A percentile compares a stretch with the other conserved stretches of the same genome.
Conservation (phyloP, 1,284 basidiomycete species). For the Volvariella volvacea region DNA sequence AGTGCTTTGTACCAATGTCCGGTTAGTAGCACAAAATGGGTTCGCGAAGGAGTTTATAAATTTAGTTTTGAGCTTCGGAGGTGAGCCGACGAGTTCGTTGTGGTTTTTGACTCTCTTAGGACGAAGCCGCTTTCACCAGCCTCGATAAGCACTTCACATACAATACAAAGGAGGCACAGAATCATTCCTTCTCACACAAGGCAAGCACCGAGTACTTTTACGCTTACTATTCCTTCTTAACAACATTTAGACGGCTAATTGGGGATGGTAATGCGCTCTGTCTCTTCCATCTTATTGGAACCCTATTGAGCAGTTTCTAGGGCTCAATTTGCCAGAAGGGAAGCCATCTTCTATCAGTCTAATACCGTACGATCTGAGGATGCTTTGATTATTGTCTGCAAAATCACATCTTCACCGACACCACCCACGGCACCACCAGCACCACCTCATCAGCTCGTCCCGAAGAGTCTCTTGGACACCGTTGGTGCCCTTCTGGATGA, state of each 20-base stretch:
- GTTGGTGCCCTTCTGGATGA: slow-evolving; percentile 75
- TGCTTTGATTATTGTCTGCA: slow-evolving; percentile 73
- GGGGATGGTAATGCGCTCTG: slow-evolving; percentile 59
- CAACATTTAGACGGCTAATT: slow-evolving; percentile 59
- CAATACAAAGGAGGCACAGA: slow-evolving; percentile 72
- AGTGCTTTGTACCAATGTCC: neutral
- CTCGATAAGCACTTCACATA: slow-evolving; percentile 44
- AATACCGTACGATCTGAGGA: slow-evolving; percentile 51
- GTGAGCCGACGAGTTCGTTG: slow-evolving; percentile 25
- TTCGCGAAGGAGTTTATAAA: slow-evolving; percentile 76
- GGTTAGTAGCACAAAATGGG: slow-evolving; percentile 48
- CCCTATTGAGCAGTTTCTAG: slow-evolving; percentile 30
- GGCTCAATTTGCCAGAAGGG: slow-evolving; percentile 76
- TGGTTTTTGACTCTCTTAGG: slow-evolving; percentile 3
- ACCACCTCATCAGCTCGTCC: slow-evolving; percentile 47
- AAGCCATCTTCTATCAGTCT: slow-evolving; percentile 63
- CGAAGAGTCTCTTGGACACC: slow-evolving; percentile 57
- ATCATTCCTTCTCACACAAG: slow-evolving; percentile 80
- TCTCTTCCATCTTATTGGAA: too few species aligned
- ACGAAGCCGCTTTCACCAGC: slow-evolving; percentile 21
- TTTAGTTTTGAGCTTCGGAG: slow-evolving; percentile 81
- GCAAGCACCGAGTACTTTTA: slow-evolving; percentile 22
- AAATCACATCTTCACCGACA: slow-evolving; percentile 64
- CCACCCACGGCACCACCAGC: slow-evolving; percentile 41
- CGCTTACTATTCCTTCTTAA: neutral